Percentiles rank a stretch among this genome's conserved stretches.
phyloP scores from a whole-genome alignment of 2,329 filamentous ascomycete species.

The Arthroderma sp. region DNA sequence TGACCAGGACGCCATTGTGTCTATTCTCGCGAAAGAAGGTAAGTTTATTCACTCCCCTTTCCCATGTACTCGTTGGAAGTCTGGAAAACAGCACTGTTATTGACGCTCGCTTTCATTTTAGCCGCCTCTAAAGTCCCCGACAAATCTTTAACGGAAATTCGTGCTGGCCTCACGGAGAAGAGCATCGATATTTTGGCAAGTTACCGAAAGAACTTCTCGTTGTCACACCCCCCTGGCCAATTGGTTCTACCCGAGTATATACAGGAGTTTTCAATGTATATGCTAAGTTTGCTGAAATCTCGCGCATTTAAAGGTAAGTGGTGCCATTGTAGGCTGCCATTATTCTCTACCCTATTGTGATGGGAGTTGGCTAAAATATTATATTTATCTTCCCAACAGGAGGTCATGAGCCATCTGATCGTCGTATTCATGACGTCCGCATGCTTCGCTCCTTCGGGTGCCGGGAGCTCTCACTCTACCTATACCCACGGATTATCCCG shows the following conservation, averaged over 20 bases:
- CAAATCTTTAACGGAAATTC: slow-evolving; percentile 69
- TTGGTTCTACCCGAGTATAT: slow-evolving; percentile 90
- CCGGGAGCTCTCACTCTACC: slow-evolving; percentile 74
- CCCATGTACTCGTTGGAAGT: neutral
- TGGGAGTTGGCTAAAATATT: neutral
- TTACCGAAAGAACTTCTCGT: slow-evolving; percentile 86
- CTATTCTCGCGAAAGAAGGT: slow-evolving; percentile 78
- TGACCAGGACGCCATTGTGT: slow-evolving; percentile 86
- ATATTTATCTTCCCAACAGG: slow-evolving; percentile 34
- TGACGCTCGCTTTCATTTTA: slow-evolving; percentile 21
- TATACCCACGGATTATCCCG: slow-evolving; percentile 88
- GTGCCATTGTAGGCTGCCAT: neutral
- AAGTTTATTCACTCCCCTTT: slow-evolving; percentile 11
- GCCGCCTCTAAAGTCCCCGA: slow-evolving; percentile 74
- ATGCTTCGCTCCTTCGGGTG: slow-evolving; percentile 81
- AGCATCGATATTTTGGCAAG: slow-evolving; percentile 83
- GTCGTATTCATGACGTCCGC: slow-evolving; percentile 80
- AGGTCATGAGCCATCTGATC: slow-evolving; percentile 79
- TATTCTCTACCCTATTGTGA: neutral
- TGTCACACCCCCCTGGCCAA: slow-evolving; percentile 76
- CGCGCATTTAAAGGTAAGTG: slow-evolving; percentile 67
- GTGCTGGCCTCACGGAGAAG: slow-evolving; percentile 73
- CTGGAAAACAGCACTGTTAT: neutral
- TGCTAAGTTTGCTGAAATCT: slow-evolving; percentile 77
- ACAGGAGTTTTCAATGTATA: slow-evolving; percentile 95